Conservation (phyloP, 129 eudicot genomes). For the Centrapalus pauciflorus region DNA sequence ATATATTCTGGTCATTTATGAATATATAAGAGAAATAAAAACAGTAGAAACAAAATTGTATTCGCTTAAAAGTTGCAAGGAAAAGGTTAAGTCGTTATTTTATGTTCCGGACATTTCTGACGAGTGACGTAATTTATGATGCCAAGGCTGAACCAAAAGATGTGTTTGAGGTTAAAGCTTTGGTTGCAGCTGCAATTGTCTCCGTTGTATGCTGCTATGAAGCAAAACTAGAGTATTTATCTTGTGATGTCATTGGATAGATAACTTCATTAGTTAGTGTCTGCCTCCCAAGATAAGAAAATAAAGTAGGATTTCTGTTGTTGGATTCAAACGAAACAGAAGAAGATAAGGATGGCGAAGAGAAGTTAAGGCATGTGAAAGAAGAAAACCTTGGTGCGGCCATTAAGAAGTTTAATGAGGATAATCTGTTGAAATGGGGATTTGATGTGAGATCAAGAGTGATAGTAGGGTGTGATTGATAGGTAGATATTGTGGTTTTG, state of each 20-base stretch:
- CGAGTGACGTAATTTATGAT: conserved; percentile 57
- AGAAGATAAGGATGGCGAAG: conserved; percentile 33
- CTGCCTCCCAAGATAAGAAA: conserved; percentile 23
- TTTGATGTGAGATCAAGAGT: conserved; percentile 63
- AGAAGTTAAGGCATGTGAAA: conserved; percentile 46
- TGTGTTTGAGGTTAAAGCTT: conserved; percentile 59
- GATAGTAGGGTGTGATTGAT: conserved; percentile 74
- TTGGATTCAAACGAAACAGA: conserved; percentile 37
- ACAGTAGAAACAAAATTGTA: conserved; percentile 23
- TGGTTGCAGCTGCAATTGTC: conserved; percentile 55
- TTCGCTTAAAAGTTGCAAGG: conserved; percentile 10
- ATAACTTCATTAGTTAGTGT: conserved; percentile 4
- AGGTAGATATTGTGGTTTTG: conserved; percentile 44
- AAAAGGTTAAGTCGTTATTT: background rate
- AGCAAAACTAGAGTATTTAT: conserved; percentile 3
- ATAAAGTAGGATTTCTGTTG: conserved; percentile 15
- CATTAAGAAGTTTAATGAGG: conserved; percentile 20
- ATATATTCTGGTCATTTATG: conserved; percentile 2
- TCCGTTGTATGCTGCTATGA: conserved; percentile 25
- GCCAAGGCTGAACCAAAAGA: conserved; percentile 63
- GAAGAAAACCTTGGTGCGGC: conserved; percentile 32
- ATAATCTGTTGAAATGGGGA: conserved; percentile 26
- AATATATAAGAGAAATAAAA: conserved; percentile 11
- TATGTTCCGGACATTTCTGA: conserved; percentile 33
- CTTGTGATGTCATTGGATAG: conserved; percentile 12